Conservation (phyloP, 768 basidiomycete species). For the Lactifluus pinguis region DNA sequence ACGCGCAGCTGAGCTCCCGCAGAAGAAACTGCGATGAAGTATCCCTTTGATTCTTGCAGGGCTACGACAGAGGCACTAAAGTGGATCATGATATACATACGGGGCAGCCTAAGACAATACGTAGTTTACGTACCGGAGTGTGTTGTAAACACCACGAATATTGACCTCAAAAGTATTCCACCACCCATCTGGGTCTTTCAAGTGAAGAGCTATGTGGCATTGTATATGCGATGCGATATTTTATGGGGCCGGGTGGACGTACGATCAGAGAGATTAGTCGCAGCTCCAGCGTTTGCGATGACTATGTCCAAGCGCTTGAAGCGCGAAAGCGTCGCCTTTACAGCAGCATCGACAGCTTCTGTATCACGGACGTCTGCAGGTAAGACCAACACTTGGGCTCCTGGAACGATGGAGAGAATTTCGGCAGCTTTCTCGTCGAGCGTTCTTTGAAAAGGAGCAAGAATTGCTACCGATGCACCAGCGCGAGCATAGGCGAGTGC, state of each 20-base stretch:
- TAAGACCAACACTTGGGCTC: constrained; percentile 9
- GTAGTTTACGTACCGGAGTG: constrained; percentile 14
- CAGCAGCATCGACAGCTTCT: neutral
- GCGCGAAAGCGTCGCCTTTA: constrained; percentile 9
- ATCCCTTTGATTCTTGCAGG: neutral
- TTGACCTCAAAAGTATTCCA: too few species aligned
- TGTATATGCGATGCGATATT: too few species aligned
- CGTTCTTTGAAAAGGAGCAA: constrained; percentile 2
- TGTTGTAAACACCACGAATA: too few species aligned
- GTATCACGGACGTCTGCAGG: constrained; percentile 16
- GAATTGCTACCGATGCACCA: constrained; percentile 10
- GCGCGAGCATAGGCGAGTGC: constrained; percentile 16
- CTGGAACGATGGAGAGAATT: neutral
- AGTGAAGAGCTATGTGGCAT: too few species aligned
- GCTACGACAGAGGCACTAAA: neutral
- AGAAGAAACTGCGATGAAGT: constrained; percentile 4
- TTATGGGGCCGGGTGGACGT: too few species aligned
- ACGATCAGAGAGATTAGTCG: too few species aligned
- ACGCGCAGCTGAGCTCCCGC: neutral
- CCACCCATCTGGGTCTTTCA: too few species aligned
- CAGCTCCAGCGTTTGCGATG: too few species aligned
- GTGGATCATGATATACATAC: too few species aligned
- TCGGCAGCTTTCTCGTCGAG: constrained; percentile 18
- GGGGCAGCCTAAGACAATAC: neutral
- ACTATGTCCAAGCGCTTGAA: too few species aligned